These are phyloP conservation scores for Pezicula neosporulosa DNA, from an alignment of 2,329 filamentous ascomycete genomes.

Conservation along the genomic window DNA sequence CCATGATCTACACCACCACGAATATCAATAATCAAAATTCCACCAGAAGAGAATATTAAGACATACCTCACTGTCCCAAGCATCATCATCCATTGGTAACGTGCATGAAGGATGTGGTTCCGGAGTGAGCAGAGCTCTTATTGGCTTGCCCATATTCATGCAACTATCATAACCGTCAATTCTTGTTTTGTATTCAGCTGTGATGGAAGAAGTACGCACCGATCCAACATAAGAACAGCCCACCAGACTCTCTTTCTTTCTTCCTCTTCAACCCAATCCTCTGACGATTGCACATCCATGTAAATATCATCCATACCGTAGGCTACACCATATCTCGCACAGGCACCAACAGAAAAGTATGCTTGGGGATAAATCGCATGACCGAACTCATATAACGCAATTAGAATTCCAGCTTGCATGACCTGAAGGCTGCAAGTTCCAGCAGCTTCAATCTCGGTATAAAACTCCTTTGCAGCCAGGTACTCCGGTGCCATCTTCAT, in stretches of 20 bases:
- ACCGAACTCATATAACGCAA: conserved; percentile 29
- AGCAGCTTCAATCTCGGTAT: conserved; percentile 19
- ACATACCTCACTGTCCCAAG: conserved; percentile 3
- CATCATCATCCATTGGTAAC: conserved; percentile 4
- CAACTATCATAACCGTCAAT: not conserved
- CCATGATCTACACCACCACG: not conserved
- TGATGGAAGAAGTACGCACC: not conserved
- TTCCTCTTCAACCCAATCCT: not conserved
- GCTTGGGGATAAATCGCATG: conserved; percentile 34
- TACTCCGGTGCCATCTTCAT: conserved; percentile 18
- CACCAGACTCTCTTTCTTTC: conserved; percentile 6
- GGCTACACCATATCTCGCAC: not conserved
- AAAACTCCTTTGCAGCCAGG: conserved; percentile 24
- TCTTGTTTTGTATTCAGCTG: not conserved
- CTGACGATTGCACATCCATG: not conserved
- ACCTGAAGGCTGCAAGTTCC: conserved; percentile 23
- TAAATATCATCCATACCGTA: not conserved
- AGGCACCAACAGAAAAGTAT: conserved; percentile 23
- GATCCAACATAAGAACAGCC: conserved; percentile 5
- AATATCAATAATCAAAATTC: not conserved
- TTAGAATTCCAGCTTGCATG: conserved; percentile 28
- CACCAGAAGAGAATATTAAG: not conserved
- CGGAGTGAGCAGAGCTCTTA: not conserved
- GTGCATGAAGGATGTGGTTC: not conserved
- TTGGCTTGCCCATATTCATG: conserved; percentile 6